A percentile compares a stretch with the other conserved stretches of the same genome.
These are phyloP conservation scores for Phialophora expanda DNA, from an alignment of 2,329 filamentous ascomycete genomes.

Conservation along the genomic window DNA sequence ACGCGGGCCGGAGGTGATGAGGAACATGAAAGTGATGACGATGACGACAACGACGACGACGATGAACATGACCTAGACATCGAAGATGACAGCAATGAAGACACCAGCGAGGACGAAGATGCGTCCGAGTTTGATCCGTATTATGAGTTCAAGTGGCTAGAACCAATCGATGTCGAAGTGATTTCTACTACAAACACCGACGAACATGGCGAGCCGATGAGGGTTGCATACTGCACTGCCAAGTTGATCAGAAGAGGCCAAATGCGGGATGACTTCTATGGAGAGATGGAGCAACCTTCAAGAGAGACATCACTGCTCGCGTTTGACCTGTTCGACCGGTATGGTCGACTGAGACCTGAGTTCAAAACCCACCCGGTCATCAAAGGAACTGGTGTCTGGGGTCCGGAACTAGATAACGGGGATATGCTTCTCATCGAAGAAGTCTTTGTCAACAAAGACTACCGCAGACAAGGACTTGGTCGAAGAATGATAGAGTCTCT, in stretches of 20 bases:
- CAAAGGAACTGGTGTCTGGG: slow-evolving; percentile 42
- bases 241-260: slow-evolving; percentile 30
- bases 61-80: background rate
- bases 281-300: slow-evolving; percentile 44
- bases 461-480: slow-evolving; percentile 44
- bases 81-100: slow-evolving; percentile 15
- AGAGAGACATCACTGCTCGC: slow-evolving; percentile 43
- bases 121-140: slow-evolving; percentile 18
- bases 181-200: slow-evolving; percentile 16
- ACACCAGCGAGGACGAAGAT: slow-evolving; percentile 11
- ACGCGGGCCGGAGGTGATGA: too few species aligned
- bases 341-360: slow-evolving; percentile 46
- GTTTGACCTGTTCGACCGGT: slow-evolving; percentile 48
- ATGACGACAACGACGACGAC: too few species aligned
- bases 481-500: slow-evolving; percentile 42
- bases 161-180: slow-evolving; percentile 26
- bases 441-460: slow-evolving; percentile 37
- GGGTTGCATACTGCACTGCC: slow-evolving; percentile 26
- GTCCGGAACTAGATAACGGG: slow-evolving; percentile 41
- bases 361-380: slow-evolving; percentile 43
- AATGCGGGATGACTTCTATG: slow-evolving; percentile 44
- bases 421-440: slow-evolving; percentile 43
- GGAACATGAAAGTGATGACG: too few species aligned
- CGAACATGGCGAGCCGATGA: slow-evolving; percentile 18
- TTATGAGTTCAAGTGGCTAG: slow-evolving; percentile 30